Conservation (phyloP, 129 eudicot genomes). For the Apium graveolens region DNA sequence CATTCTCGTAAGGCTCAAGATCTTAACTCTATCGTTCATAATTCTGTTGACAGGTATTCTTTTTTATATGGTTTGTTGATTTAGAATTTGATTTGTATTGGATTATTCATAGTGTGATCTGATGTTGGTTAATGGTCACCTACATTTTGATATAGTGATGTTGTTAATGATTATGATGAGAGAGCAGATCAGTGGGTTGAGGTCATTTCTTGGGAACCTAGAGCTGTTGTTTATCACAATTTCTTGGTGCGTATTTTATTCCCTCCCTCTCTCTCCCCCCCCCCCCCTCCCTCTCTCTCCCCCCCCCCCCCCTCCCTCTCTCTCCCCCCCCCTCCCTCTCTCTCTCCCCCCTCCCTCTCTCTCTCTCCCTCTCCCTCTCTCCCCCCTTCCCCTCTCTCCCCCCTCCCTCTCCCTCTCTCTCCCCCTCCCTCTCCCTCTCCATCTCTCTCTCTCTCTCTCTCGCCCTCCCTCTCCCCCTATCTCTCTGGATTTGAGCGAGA, state of each 20-base stretch:
- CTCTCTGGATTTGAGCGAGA: too few relatives aligned
- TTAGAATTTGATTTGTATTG: neutral
- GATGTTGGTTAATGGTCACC: neutral
- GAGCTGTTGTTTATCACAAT: constrained; percentile 75
- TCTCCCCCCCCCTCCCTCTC: neutral
- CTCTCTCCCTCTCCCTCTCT: too few relatives aligned
- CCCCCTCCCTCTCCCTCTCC: neutral
- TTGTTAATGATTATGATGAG: constrained; percentile 41
- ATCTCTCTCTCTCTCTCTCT: too few relatives aligned
- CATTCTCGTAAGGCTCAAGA: constrained; percentile 49
- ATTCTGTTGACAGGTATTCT: constrained; percentile 34
- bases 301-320: neutral
- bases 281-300: neutral
- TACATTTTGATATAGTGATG: constrained; percentile 28
- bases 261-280: neutral
- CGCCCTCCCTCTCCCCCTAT: neutral
- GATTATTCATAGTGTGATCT: constrained; percentile 15
- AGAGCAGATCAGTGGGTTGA: constrained; percentile 85
- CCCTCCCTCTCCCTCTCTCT: neutral
- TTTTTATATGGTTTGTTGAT: neutral
- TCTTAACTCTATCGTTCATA: constrained; percentile 57
- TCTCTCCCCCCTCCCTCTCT: too few relatives aligned
- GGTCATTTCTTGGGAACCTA: constrained; percentile 88
- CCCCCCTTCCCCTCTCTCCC: neutral
- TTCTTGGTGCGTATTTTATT: constrained; percentile 44